Percentiles rank a stretch among this genome's conserved stretches.
Conservation (phyloP, 495 filamentous ascomycete genomes). For the Podospora anserina region DNA sequence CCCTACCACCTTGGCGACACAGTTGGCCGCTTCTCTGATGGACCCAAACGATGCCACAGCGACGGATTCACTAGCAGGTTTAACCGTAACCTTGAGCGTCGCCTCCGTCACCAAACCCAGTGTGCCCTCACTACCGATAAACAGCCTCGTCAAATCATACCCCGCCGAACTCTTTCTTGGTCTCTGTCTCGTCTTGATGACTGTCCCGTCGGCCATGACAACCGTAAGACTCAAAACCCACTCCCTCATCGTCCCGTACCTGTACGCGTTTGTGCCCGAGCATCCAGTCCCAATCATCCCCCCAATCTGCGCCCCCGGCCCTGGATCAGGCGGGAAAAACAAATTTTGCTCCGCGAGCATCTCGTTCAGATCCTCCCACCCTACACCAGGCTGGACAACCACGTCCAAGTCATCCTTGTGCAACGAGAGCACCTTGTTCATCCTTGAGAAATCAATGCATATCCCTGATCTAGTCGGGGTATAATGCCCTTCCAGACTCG, state of each 20-base stretch:
- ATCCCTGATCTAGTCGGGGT: constrained; percentile 71
- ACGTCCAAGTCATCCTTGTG: constrained; percentile 77
- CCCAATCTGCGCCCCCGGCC: constrained; percentile 82
- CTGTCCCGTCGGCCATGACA: constrained; percentile 84
- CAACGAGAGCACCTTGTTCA: constrained; percentile 68
- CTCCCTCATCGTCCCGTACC: constrained; percentile 95
- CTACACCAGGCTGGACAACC: constrained; percentile 75
- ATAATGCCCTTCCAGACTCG: constrained; percentile 77
- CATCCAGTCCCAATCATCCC: constrained; percentile 96
- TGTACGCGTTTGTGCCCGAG: constrained; percentile 87
- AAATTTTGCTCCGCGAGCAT: constrained; percentile 62
- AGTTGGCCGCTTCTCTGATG: constrained; percentile 75
- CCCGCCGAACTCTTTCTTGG: constrained; percentile 80
- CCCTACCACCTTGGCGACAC: constrained; percentile 73
- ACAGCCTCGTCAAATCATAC: constrained; percentile 80
- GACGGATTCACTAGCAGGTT: constrained; percentile 74
- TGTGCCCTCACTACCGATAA: constrained; percentile 77
- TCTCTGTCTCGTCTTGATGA: constrained; percentile 82
- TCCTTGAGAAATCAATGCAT: constrained; percentile 70
- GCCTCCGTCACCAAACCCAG: constrained; percentile 73
- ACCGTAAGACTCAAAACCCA: constrained; percentile 91
- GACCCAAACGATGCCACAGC: constrained; percentile 77
- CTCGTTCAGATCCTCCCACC: constrained; percentile 77
- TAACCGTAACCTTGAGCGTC: constrained; percentile 76
- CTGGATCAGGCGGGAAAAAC: constrained; percentile 83